Conservation (phyloP, 2,329 filamentous ascomycete genomes). For the Xenosphaeropsis pyriputrescens region DNA sequence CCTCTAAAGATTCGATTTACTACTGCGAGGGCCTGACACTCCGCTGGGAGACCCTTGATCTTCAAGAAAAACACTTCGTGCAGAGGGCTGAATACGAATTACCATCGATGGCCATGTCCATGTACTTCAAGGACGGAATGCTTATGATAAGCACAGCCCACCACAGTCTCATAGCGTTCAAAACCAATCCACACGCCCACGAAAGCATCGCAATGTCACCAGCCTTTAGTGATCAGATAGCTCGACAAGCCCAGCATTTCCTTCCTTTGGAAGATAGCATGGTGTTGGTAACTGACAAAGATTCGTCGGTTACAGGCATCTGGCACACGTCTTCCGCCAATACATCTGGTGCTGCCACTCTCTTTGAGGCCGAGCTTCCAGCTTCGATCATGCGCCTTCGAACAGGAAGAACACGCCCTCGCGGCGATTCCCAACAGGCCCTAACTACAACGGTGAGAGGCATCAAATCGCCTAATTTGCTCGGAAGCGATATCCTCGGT, state of each 20-base stretch:
- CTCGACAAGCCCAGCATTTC: background rate
- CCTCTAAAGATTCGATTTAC: slow-evolving; percentile 39
- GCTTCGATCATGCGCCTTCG: slow-evolving; percentile 41
- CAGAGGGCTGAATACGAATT: slow-evolving; percentile 30
- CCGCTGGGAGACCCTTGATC: slow-evolving; percentile 39
- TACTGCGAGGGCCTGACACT: slow-evolving; percentile 37
- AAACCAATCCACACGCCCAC: slow-evolving; percentile 2
- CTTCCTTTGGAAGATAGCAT: slow-evolving; percentile 6
- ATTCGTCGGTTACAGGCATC: slow-evolving; percentile 14
- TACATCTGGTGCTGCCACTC: slow-evolving; percentile 10
- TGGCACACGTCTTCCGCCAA: slow-evolving; percentile 15
- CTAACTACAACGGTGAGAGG: background rate
- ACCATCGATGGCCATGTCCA: slow-evolving; percentile 34
- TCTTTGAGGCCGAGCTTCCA: slow-evolving; percentile 42
- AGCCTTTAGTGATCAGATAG: background rate
- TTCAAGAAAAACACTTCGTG: slow-evolving; percentile 33
- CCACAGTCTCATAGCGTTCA: slow-evolving; percentile 2
- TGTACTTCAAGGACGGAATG: slow-evolving; percentile 29
- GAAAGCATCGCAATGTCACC: background rate
- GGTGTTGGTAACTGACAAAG: slow-evolving; percentile 17
- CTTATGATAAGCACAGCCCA: slow-evolving; percentile 6
- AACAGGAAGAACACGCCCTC: slow-evolving; percentile 33
- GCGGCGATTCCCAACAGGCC: slow-evolving; percentile 22
- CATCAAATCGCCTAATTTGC: slow-evolving; percentile 7
- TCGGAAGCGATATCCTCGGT: slow-evolving; percentile 6